A percentile compares a stretch with the other conserved stretches of the same genome.
These are phyloP conservation scores for Candida ulmi DNA, from an alignment of 805 yeast species.

Conservation along the genomic window DNA sequence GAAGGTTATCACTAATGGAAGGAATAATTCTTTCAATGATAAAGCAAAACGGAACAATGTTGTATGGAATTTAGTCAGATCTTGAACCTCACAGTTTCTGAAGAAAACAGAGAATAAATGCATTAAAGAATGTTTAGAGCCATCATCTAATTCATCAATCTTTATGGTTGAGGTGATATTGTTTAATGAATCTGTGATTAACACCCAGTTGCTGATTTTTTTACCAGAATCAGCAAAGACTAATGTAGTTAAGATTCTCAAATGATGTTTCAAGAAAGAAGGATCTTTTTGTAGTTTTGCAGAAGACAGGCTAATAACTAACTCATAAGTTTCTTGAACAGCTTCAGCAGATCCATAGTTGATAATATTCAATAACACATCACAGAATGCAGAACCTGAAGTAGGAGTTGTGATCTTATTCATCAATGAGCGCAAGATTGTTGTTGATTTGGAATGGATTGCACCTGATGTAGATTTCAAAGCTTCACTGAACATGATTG, in stretches of 20 bases:
- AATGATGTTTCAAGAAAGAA: constrained; percentile 10
- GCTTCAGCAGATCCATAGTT: constrained; percentile 47
- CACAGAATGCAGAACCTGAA: constrained; percentile 45
- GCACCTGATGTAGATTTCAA: constrained; percentile 65
- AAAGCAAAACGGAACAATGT: constrained; percentile 35
- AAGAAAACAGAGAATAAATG: constrained; percentile 44
- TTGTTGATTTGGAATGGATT: constrained; percentile 65
- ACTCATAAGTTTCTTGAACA: constrained; percentile 38
- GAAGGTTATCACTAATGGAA: constrained; percentile 43
- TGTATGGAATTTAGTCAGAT: constrained; percentile 42
- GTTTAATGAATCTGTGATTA: constrained; percentile 19
- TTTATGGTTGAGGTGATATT: constrained; percentile 4
- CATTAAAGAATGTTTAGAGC: constrained; percentile 23
- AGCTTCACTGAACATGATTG: constrained; percentile 64
- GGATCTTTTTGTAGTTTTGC: constrained; percentile 10
- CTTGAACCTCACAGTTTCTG: constrained; percentile 49
- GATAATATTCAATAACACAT: constrained; percentile 48
- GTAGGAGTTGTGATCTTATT: constrained; percentile 21
- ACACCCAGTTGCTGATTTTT: constrained; percentile 51
- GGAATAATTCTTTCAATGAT: constrained; percentile 30
- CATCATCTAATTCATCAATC: not conserved
- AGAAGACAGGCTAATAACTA: constrained; percentile 22
- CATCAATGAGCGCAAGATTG: constrained; percentile 41
- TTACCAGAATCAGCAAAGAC: constrained; percentile 68
- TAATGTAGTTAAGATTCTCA: constrained; percentile 39